These are phyloP conservation scores for Stenogyne calaminthoides DNA, from an alignment of 305 asterid species.

Conservation along the genomic window DNA sequence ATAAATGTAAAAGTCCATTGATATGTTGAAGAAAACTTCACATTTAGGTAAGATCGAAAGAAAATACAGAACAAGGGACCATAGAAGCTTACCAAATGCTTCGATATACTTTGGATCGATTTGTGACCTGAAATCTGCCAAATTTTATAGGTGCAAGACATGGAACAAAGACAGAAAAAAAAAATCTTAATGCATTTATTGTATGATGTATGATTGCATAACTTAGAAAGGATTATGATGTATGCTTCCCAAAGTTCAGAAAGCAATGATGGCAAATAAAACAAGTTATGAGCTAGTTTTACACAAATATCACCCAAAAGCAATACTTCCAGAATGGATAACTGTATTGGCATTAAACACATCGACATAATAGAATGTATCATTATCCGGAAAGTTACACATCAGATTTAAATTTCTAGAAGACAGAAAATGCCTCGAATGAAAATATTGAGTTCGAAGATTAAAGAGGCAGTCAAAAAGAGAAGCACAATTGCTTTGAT, in stretches of 20 bases:
- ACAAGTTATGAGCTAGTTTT: constrained; percentile 11
- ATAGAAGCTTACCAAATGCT: constrained; percentile 77
- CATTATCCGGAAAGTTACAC: constrained; percentile 1
- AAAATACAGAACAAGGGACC: constrained; percentile 28
- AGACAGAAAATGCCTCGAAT: constrained; percentile 21
- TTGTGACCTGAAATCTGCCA: constrained; percentile 88
- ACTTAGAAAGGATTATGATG: constrained; percentile 21
- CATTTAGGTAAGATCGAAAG: constrained; percentile 9
- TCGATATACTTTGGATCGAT: constrained; percentile 87
- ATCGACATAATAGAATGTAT: neutral
- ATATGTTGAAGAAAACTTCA: constrained; percentile 15
- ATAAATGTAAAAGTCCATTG: constrained; percentile 1
- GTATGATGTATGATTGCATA: neutral
- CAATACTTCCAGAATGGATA: neutral
- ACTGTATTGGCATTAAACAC: constrained; percentile 9
- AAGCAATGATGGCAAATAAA: neutral
- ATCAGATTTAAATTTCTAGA: constrained; percentile 9
- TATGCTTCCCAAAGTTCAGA: constrained; percentile 20
- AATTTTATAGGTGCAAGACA: constrained; percentile 26
- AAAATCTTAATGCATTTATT: neutral
- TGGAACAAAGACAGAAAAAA: neutral
- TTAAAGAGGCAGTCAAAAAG: constrained; percentile 19
- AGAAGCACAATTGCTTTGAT: constrained; percentile 18
- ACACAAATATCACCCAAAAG: constrained; percentile 14
- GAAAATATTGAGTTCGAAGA: constrained; percentile 21